Evolutionary conservation across 352 stramenopile species (phyloP), one percentile per base, ranked within the genome.

Genomic region (Saprolegnia diclina): DNA sequence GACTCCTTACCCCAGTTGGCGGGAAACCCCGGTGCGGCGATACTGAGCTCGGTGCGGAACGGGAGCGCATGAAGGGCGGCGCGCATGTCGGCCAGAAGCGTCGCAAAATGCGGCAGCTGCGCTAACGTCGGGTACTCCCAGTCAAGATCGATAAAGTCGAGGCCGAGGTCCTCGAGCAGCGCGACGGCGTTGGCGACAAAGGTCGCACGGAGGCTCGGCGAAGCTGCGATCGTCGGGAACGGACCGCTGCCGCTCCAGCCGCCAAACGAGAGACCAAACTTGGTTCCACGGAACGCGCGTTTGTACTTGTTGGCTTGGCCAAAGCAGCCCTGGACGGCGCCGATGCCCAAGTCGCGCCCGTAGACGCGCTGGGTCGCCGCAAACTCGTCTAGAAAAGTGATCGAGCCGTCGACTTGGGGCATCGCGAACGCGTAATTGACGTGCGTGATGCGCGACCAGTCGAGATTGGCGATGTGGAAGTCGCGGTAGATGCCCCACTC

Each of bases 361-460:
- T 65, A 65, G 45, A 46, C 54, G 57, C 57, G 57, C 19, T 35
- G 13, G 22, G 32, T 65, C 19, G 57, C 57, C 0, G 57, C 57
- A 52, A 37, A 65, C n/a, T 48, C 13, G 45, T 65, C 57, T 3
- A 26, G 19, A n/a, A 65, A 52, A 4, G n/a, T 35, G 45, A 65
- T 40, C 5, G 32, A 37, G n/a, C 57, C 57, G 45, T 65, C 24
- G 4, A 14, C 62, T 42, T 46, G 62, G 1, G 62, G 62, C 44
- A 48, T 48, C 16, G 29, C 62, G 42, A 68, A 68, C 9, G 62
- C 62, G 4, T 68, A 68, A 32, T 68, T 68, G 46, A 68, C 62
- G 24, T 68, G 62, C 26, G 62, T 68, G 38, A 29, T 68, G 32
- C 62, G 62, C 21, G 62, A 68, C 62, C 62, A 68, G 50, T 68